A percentile compares a stretch with the other conserved stretches of the same genome.
Conservation (phyloP, 1,139 yeast species). For the Scheffersomyces stambukii region DNA sequence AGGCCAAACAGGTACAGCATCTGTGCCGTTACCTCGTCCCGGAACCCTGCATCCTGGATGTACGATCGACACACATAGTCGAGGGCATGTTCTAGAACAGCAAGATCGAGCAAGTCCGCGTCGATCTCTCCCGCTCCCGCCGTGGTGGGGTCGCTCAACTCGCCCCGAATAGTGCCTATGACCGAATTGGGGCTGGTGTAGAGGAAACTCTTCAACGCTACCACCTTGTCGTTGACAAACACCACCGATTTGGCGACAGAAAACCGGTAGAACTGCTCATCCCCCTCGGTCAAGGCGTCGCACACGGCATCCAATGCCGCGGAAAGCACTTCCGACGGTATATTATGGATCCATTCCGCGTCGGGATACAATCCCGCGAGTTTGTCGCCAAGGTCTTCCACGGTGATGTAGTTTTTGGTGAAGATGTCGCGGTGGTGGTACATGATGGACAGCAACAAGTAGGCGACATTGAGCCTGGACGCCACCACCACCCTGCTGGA, state of each 20-base stretch:
- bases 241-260: slow-evolving; percentile 26
- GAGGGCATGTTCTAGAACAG: slow-evolving; percentile 20
- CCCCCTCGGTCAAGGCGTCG: slow-evolving; percentile 45
- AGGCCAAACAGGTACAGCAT: slow-evolving; percentile 22
- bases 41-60: slow-evolving; percentile 13
- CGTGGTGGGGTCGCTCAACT: slow-evolving; percentile 20
- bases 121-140: slow-evolving; percentile 18
- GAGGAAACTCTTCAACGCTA: slow-evolving; percentile 23
- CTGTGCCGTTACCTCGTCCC: slow-evolving; percentile 11
- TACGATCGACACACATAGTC: slow-evolving; percentile 30
- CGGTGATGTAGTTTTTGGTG: slow-evolving; percentile 33
- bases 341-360: slow-evolving; percentile 19
- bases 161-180: slow-evolving; percentile 12
- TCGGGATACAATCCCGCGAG: slow-evolving; percentile 22
- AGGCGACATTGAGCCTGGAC: slow-evolving; percentile 40
- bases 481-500: slow-evolving; percentile 38
- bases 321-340: slow-evolving; percentile 22
- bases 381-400: slow-evolving; percentile 48
- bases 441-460: slow-evolving; percentile 38
- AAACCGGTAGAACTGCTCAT: slow-evolving; percentile 45
- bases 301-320: slow-evolving; percentile 31
- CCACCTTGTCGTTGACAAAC: slow-evolving; percentile 28
- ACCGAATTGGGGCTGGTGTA: slow-evolving; percentile 6
- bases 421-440: slow-evolving; percentile 20
- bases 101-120: slow-evolving; percentile 20